Percentiles rank a stretch among this genome's conserved stretches.
Conservation (phyloP, 1,139 yeast genomes). For the Taiozyma sp. region DNA sequence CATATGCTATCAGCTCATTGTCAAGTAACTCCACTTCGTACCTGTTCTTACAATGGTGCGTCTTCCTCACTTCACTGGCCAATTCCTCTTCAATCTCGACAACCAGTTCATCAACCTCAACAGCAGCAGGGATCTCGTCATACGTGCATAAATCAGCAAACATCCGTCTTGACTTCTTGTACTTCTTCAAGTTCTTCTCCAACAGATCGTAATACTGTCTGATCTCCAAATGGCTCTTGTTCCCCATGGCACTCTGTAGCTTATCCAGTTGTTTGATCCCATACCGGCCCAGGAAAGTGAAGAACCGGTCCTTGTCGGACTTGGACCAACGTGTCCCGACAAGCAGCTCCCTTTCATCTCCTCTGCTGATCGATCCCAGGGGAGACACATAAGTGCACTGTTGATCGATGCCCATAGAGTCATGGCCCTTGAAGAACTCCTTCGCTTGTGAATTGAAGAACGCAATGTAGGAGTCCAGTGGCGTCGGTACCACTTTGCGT, state of each 20-base stretch:
- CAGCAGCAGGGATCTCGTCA: constrained; percentile 38
- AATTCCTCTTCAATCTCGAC: constrained; percentile 37
- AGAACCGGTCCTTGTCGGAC: constrained; percentile 29
- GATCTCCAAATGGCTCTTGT: constrained; percentile 35
- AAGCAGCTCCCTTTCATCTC: not conserved
- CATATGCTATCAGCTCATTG: not conserved
- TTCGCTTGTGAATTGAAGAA: constrained; percentile 5
- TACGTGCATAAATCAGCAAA: constrained; percentile 25
- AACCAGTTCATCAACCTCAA: constrained; percentile 37
- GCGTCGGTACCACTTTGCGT: not conserved
- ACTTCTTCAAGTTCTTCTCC: constrained; percentile 19
- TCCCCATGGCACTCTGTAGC: constrained; percentile 29
- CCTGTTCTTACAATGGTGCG: not conserved
- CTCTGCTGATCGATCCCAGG: constrained; percentile 5
- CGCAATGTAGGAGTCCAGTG: not conserved
- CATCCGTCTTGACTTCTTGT: constrained; percentile 19
- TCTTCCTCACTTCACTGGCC: not conserved
- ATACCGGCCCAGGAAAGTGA: constrained; percentile 29
- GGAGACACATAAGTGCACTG: not conserved
- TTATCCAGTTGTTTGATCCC: constrained; percentile 35
- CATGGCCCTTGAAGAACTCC: constrained; percentile 4
- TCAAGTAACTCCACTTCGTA: not conserved
- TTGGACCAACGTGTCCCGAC: constrained; percentile 2
- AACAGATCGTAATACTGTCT: constrained; percentile 33
- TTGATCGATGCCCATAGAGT: not conserved